Evolutionary conservation across 495 filamentous ascomycete genomes (phyloP).

Genomic region (Achaetomiella virescens): DNA sequence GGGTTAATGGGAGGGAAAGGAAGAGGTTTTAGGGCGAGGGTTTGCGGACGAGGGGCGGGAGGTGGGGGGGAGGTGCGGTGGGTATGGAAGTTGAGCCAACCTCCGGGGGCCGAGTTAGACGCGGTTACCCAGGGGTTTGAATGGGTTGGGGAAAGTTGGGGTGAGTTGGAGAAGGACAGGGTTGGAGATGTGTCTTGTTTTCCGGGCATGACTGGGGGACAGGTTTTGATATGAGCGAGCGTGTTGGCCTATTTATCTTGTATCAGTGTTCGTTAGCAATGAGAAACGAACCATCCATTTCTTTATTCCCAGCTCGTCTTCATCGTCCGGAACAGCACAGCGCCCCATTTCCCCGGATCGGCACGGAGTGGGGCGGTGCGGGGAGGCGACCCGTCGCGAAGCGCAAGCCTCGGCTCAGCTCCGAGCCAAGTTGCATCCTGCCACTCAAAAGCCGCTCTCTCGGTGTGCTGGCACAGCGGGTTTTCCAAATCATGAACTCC

Average conservation of each 20-base stretch:
- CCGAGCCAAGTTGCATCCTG: background rate
- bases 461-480: background rate
- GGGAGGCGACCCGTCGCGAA: background rate
- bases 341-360: conserved; percentile 8
- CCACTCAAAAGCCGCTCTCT: background rate
- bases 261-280: background rate
- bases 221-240: background rate
- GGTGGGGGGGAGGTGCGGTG: background rate
- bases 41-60: background rate
- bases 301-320: background rate
- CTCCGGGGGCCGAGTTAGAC: too few species aligned
- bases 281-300: background rate
- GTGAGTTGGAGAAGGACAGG: background rate
- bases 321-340: background rate
- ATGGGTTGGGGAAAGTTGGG: too few species aligned
- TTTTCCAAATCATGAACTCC: background rate
- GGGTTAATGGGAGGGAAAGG: conserved; percentile 38
- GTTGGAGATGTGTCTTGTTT: background rate
- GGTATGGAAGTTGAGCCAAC: background rate
- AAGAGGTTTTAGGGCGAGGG: conserved; percentile 34
- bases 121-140: too few species aligned
- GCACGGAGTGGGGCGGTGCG: conserved; percentile 8
- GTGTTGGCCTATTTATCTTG: background rate
- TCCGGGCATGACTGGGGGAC: background rate
- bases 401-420: conserved; percentile 10